These are phyloP conservation scores for Pleurotus tuoliensis DNA, from an alignment of 768 basidiomycete species.

Conservation along the genomic window DNA sequence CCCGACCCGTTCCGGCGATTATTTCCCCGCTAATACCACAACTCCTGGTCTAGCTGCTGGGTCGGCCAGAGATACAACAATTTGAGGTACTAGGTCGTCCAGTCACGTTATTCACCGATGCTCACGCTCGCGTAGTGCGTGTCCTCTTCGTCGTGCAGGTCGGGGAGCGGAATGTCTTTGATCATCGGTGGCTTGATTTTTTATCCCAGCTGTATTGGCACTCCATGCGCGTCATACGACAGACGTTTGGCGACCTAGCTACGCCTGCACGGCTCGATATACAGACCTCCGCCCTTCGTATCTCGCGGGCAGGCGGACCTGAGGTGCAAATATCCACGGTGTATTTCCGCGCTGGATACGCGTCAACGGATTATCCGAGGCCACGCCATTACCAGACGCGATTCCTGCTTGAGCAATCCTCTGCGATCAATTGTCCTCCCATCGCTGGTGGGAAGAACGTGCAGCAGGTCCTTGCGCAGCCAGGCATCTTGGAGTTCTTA, in stretches of 20 bases:
- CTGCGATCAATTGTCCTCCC: conserved; percentile 90
- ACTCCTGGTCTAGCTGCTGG: conserved; percentile 68
- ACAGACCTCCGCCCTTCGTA: conserved; percentile 35
- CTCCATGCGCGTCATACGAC: conserved; percentile 68
- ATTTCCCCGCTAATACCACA: conserved; percentile 74
- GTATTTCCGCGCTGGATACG: conserved; percentile 90
- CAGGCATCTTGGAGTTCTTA: conserved; percentile 77
- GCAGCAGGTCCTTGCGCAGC: conserved; percentile 79
- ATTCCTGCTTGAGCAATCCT: conserved; percentile 72
- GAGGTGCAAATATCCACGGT: conserved; percentile 73
- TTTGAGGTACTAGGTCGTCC: conserved; percentile 37
- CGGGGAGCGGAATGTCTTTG: conserved; percentile 90
- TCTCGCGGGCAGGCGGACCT: conserved; percentile 31
- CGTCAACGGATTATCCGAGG: conserved; percentile 74
- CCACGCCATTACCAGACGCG: conserved; percentile 66
- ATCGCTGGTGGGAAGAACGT: conserved; percentile 95
- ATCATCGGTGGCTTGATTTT: conserved; percentile 83
- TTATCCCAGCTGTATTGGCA: conserved; percentile 41
- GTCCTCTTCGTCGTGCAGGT: conserved; percentile 89
- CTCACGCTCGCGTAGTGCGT: conserved; percentile 26
- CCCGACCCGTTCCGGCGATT: conserved; percentile 43
- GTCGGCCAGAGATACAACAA: conserved; percentile 68
- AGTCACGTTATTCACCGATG: not conserved
- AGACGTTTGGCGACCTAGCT: conserved; percentile 70
- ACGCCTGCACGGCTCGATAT: conserved; percentile 53